A percentile compares a stretch with the other conserved stretches of the same genome.
phyloP scores from a whole-genome alignment of 108 stramenopile genomes.

The Cyclotella atomus region DNA sequence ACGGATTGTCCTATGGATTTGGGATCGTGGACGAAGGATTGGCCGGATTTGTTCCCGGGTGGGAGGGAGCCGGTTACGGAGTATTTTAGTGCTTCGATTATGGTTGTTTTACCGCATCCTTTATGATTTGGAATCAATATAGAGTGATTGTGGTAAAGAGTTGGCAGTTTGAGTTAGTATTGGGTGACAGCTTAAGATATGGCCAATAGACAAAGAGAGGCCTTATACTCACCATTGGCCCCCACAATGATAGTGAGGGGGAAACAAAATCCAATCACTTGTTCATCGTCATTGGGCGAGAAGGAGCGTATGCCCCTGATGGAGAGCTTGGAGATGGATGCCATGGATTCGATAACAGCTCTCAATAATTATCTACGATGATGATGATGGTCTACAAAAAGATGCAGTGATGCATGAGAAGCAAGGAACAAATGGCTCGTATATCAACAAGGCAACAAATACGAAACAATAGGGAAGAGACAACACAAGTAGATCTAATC shows the following conservation, averaged over 20 bases:
- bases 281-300: conserved; percentile 95
- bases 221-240: conserved; percentile 55
- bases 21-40: conserved; percentile 95
- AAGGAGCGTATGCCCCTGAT: conserved; percentile 97
- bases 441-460: no score
- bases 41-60: conserved; percentile 91
- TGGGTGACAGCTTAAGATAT: background rate
- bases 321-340: conserved; percentile 93
- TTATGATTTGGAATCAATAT: background rate
- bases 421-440: no score
- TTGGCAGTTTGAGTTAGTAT: background rate
- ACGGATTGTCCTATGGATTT: conserved; percentile 59
- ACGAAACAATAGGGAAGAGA: no score
- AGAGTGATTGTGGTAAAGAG: background rate
- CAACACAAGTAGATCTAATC: no score
- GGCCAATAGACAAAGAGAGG: background rate
- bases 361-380: background rate
- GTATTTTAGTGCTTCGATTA: conserved; percentile 98
- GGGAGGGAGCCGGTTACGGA: conserved; percentile 95
- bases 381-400: no score
- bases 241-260: conserved; percentile 99
- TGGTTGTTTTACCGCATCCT: conserved; percentile 94
- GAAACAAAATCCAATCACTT: conserved; percentile 94
- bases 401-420: no score
- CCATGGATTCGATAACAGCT: conserved; percentile 86